Percentiles rank a stretch among this genome's conserved stretches.
These are phyloP conservation scores for Gyromitra esculenta DNA, from an alignment of 2,329 filamentous ascomycete genomes.

Conservation along the genomic window DNA sequence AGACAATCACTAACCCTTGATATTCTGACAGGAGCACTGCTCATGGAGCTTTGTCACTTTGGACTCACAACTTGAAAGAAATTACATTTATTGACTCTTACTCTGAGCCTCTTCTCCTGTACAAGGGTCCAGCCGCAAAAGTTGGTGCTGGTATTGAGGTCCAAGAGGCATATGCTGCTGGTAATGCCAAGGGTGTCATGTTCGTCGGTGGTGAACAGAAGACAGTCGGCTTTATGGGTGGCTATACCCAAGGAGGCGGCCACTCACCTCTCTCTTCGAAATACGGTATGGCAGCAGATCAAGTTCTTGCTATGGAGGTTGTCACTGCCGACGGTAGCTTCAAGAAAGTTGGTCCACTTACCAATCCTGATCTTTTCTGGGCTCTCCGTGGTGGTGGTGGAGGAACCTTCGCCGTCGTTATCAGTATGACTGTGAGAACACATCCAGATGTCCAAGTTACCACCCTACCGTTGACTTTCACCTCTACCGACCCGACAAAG, in stretches of 20 bases:
- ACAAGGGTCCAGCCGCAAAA: conserved; percentile 66
- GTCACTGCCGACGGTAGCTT: conserved; percentile 61
- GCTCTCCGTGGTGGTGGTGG: conserved; percentile 57
- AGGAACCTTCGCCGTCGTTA: conserved; percentile 59
- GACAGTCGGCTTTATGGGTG: conserved; percentile 62
- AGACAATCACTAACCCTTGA: not conserved
- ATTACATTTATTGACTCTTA: conserved; percentile 61
- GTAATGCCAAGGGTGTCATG: conserved; percentile 63
- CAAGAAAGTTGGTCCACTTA: conserved; percentile 58
- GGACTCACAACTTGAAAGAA: conserved; percentile 62
- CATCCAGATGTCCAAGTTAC: conserved; percentile 23
- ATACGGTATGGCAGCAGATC: conserved; percentile 61
- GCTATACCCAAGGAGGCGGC: conserved; percentile 63
- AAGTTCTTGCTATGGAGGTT: conserved; percentile 60
- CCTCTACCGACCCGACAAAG: conserved; percentile 16
- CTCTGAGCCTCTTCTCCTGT: conserved; percentile 49
- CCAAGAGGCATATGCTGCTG: conserved; percentile 66
- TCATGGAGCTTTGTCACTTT: conserved; percentile 61
- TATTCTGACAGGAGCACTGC: conserved; percentile 58
- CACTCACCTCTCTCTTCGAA: conserved; percentile 61
- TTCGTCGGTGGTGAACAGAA: conserved; percentile 36
- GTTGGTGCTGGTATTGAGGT: conserved; percentile 68
- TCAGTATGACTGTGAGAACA: conserved; percentile 40
- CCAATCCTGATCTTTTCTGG: conserved; percentile 61
- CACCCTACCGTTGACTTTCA: conserved; percentile 27